Evolutionary conservation across 768 basidiomycete genomes (phyloP).

Genomic region (Rhodocollybia butyracea): DNA sequence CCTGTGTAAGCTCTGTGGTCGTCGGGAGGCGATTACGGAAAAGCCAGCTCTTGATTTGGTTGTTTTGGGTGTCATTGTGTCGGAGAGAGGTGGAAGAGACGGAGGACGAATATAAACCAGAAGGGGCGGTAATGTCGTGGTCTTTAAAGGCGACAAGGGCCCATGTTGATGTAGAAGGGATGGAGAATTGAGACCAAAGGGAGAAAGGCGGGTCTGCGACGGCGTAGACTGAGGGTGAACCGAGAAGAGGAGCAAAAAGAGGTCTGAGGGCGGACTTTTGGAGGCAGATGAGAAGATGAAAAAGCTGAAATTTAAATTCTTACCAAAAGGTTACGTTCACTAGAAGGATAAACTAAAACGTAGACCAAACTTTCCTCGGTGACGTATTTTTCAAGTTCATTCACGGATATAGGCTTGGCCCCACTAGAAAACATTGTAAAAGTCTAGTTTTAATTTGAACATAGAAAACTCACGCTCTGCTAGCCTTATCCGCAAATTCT

Average conservation of each 20-base stretch:
- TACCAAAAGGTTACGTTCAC: slow-evolving; percentile 30
- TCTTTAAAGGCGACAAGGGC: slow-evolving; percentile 69
- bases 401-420: slow-evolving; percentile 34
- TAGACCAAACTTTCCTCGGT: slow-evolving; percentile 53
- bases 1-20: slow-evolving; percentile 68
- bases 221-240: slow-evolving; percentile 42
- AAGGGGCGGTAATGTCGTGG: slow-evolving; percentile 43
- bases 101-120: slow-evolving; percentile 35
- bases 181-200: slow-evolving; percentile 32
- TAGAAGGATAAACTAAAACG: slow-evolving; percentile 47
- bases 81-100: background rate
- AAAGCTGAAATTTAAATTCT: background rate
- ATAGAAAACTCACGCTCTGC: slow-evolving; percentile 55
- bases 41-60: slow-evolving; percentile 47
- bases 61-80: slow-evolving; percentile 22
- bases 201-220: slow-evolving; percentile 28
- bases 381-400: slow-evolving; percentile 40
- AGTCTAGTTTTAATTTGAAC: background rate
- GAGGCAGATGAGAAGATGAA: slow-evolving; percentile 11
- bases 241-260: slow-evolving; percentile 35
- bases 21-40: slow-evolving; percentile 69
- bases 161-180: slow-evolving; percentile 43
- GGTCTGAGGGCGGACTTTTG: slow-evolving; percentile 16
- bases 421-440: slow-evolving; percentile 23
- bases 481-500: slow-evolving; percentile 73